phyloP scores from a whole-genome alignment of 768 basidiomycete species.

The Trametes gibbosa region DNA sequence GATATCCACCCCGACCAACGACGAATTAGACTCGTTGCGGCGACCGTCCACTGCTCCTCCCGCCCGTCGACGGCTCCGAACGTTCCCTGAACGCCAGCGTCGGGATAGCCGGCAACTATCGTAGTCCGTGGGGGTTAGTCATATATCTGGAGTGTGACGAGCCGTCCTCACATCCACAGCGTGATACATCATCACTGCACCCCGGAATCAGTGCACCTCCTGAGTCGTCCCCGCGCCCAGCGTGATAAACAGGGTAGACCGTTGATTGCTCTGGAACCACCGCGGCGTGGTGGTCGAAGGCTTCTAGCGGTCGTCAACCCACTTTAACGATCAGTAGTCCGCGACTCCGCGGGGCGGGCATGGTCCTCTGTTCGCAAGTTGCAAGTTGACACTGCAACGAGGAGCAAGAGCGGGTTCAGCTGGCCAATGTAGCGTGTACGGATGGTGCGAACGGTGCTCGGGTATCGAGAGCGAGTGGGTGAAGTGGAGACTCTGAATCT shows the following conservation, averaged over 20 bases:
- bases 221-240: neutral
- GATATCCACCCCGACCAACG: neutral
- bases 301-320: slow-evolving; percentile 6
- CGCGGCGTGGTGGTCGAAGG: neutral
- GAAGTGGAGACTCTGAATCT: no score
- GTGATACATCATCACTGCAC: no score
- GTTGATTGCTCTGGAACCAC: slow-evolving; percentile 1
- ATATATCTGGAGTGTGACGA: no score
- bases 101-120: neutral
- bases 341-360: no score
- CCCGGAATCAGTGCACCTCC: neutral
- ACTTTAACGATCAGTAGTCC: no score
- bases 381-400: no score
- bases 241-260: neutral
- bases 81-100: neutral
- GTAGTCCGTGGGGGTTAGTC: no score
- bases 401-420: neutral
- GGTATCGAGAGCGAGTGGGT: neutral
- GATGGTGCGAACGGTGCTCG: slow-evolving; percentile 10
- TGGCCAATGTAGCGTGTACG: neutral
- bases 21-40: slow-evolving; percentile 3
- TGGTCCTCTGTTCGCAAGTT: no score
- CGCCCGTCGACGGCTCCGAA: neutral
- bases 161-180: no score
- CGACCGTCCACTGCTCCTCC: neutral